Evolutionary conservation across 345 rosid genomes (phyloP).

Genomic region (Salix caprea): DNA sequence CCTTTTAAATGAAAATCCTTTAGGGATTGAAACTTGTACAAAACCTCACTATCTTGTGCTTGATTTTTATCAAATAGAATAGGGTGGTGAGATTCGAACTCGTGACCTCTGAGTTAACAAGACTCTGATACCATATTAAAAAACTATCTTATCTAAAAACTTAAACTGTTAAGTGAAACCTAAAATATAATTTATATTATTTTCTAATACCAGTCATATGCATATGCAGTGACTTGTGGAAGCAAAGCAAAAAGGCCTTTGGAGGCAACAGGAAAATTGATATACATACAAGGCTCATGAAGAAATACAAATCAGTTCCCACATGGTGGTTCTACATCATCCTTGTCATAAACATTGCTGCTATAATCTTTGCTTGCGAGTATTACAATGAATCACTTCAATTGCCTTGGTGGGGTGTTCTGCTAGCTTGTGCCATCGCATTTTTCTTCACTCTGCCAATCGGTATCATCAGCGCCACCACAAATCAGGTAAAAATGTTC

Average conservation of each 20-base stretch:
- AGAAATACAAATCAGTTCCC: constrained; percentile 58
- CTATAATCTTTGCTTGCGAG: constrained; percentile 48
- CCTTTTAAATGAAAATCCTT: too few relatives aligned
- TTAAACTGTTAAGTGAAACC: too few relatives aligned
- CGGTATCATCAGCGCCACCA: constrained; percentile 70
- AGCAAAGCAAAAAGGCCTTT: constrained; percentile 51
- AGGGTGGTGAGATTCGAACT: too few relatives aligned
- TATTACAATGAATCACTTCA: constrained; percentile 62
- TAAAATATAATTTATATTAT: too few relatives aligned
- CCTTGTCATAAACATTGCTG: constrained; percentile 45
- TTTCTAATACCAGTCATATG: neutral
- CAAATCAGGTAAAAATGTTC: constrained; percentile 46
- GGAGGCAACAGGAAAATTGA: constrained; percentile 48
- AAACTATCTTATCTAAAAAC: too few relatives aligned
- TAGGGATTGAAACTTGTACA: too few relatives aligned
- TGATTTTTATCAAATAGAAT: too few relatives aligned
- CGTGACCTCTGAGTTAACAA: too few relatives aligned
- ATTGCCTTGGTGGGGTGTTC: constrained; percentile 89
- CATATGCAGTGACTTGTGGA: constrained; percentile 74
- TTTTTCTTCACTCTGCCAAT: constrained; percentile 72
- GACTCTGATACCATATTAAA: too few relatives aligned
- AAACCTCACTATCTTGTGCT: too few relatives aligned
- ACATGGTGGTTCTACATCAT: constrained; percentile 73
- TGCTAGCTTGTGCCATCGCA: constrained; percentile 74
- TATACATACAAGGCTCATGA: constrained; percentile 78